A percentile compares a stretch with the other conserved stretches of the same genome.
Evolutionary conservation across 2,329 filamentous ascomycete genomes (phyloP).

Genomic region (Pseudopyrenochaeta lycopersici): DNA sequence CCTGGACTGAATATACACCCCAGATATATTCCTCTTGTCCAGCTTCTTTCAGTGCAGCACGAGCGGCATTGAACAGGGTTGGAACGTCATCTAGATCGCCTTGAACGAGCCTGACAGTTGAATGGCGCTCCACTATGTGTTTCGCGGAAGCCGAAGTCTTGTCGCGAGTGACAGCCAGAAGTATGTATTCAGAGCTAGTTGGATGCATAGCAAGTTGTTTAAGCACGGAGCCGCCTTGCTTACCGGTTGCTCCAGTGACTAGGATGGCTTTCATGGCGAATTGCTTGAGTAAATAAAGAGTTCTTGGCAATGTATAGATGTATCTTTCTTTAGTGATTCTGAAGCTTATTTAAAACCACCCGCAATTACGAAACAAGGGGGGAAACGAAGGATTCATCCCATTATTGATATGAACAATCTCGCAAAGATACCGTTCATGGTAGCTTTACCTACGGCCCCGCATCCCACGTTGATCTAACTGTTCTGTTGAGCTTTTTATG

Average conservation of each 20-base stretch:
- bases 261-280: slow-evolving; percentile 51
- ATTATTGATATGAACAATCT: background rate
- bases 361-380: background rate
- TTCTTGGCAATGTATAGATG: slow-evolving; percentile 6
- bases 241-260: slow-evolving; percentile 57
- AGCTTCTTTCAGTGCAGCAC: slow-evolving; percentile 46
- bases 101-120: slow-evolving; percentile 64
- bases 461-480: background rate
- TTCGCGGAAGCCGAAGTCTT: slow-evolving; percentile 60
- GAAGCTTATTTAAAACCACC: background rate
- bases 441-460: background rate
- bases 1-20: slow-evolving; percentile 71
- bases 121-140: slow-evolving; percentile 55
- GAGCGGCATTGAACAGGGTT: slow-evolving; percentile 60
- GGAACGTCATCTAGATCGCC: slow-evolving; percentile 65
- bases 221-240: slow-evolving; percentile 58
- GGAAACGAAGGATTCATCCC: background rate
- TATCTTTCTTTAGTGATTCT: background rate
- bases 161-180: slow-evolving; percentile 70
- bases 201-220: slow-evolving; percentile 50
- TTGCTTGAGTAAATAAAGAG: slow-evolving; percentile 13
- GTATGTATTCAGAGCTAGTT: slow-evolving; percentile 53
- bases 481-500: background rate
- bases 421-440: background rate
- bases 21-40: slow-evolving; percentile 54